Evolutionary conservation across 371 early-diverging fungal species (phyloP), one percentile per base, ranked within the genome.

Genomic region (Blakeslea trispora): DNA sequence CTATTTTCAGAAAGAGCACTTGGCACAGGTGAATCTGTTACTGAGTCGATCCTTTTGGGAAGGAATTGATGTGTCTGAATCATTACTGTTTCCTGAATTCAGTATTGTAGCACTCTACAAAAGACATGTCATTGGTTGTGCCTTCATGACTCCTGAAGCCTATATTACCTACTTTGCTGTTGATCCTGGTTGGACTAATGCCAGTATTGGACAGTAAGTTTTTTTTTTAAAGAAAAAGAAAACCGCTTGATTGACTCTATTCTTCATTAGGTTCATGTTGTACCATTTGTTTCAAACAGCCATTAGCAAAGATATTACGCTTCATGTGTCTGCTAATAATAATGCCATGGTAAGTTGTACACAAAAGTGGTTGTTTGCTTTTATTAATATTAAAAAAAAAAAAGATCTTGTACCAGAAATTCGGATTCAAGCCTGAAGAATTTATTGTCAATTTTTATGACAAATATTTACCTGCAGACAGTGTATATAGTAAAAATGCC

Each of bases 341-440:
- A 84, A 82, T 39, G 96, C 97, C n/a, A 91, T 95, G 95, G 88
- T 93, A 75, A 48, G 50, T 39, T 45, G 9, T n/a, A n/a, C n/a
- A n/a, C n/a, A n/a, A n/a, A n/a, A n/a, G n/a, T n/a, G n/a, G n/a
- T n/a, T n/a, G n/a, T n/a, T n/a, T n/a, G n/a, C n/a, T n/a, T n/a
- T n/a, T n/a, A n/a, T n/a, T n/a, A n/a, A n/a, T n/a, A n/a, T n/a
- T n/a, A n/a, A n/a, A n/a, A n/a, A n/a, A n/a, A n/a, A n/a, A n/a
- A n/a, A n/a, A 89, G 91, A 81, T 93, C 43, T 77, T 97, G 50
- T 97, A 97, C 69, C 95, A 97, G 68, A 88, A 85, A 61, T 90
- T 96, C 72, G 96, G 96, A 0, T 97, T 96, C 72, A 97, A 97
- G 66, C 91, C 95, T 1, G 97, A 97, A 57, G 87, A 90, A 58